These are phyloP conservation scores for Annulohypoxylon nitens DNA, from an alignment of 495 filamentous ascomycete species.

Conservation along the genomic window DNA sequence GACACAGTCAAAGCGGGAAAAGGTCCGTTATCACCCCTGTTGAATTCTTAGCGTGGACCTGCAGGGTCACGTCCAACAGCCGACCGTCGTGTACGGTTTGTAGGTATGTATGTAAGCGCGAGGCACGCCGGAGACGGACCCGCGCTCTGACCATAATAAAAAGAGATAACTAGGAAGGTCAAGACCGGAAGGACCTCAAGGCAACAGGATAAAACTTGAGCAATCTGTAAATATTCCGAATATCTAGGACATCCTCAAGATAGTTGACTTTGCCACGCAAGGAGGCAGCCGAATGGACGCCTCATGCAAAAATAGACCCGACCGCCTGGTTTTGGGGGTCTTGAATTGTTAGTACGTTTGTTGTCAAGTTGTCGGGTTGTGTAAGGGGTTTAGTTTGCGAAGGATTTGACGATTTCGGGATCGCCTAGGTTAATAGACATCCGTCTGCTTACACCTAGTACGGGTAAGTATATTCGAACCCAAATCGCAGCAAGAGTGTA, in stretches of 20 bases:
- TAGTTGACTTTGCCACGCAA: constrained; percentile 19
- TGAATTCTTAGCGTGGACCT: constrained; percentile 25
- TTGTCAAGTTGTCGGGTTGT: constrained; percentile 7
- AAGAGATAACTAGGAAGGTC: constrained; percentile 6
- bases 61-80: constrained; percentile 41
- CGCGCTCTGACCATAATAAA: constrained; percentile 26
- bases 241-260: constrained; percentile 5
- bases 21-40: constrained; percentile 39
- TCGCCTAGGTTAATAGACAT: constrained; percentile 26
- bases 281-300: constrained; percentile 20
- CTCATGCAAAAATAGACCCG: constrained; percentile 31
- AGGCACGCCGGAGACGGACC: constrained; percentile 26
- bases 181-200: constrained; percentile 2
- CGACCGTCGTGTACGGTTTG: constrained; percentile 25
- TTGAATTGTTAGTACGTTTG: constrained; percentile 19
- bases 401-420: constrained; percentile 32
- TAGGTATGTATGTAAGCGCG: constrained; percentile 38
- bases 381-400: constrained; percentile 28
- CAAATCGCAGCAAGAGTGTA: constrained; percentile 5
- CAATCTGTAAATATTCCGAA: constrained; percentile 18
- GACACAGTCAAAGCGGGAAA: constrained; percentile 46
- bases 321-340: constrained; percentile 22
- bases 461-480: background rate
- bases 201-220: constrained; percentile 22
- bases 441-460: background rate